Conservation (phyloP, 2,329 filamentous ascomycete species). For the Rhytidhysteron rufulum region DNA sequence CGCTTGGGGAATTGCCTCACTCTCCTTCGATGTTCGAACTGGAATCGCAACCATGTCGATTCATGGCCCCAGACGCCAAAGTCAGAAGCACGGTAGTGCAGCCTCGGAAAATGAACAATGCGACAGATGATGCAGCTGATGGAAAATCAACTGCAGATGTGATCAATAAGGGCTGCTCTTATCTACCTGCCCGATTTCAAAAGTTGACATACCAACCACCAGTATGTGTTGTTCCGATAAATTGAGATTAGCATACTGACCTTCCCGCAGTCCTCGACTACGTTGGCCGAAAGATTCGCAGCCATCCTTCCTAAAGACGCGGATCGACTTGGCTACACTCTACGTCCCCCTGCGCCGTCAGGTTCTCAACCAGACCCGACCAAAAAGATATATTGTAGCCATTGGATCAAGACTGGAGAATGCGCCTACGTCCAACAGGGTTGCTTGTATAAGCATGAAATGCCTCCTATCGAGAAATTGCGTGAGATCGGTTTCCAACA, state of each 20-base stretch:
- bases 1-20: slow-evolving; percentile 21
- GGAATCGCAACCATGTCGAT: not conserved
- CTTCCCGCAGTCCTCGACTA: too few species aligned
- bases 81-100: not conserved
- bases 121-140: too few species aligned
- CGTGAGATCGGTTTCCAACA: slow-evolving; percentile 63
- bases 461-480: slow-evolving; percentile 71
- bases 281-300: slow-evolving; percentile 25
- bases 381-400: slow-evolving; percentile 78
- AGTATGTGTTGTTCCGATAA: too few species aligned
- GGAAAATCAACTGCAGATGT: too few species aligned
- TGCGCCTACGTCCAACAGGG: slow-evolving; percentile 84
- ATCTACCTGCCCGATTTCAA: too few species aligned
- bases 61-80: not conserved
- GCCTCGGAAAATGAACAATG: too few species aligned
- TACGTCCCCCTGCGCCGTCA: slow-evolving; percentile 24
- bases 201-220: too few species aligned
- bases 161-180: too few species aligned
- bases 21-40: slow-evolving; percentile 8
- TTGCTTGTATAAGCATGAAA: slow-evolving; percentile 86
- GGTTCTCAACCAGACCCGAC: slow-evolving; percentile 37
- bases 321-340: slow-evolving; percentile 21
- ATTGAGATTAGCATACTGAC: too few species aligned
- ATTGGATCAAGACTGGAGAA: slow-evolving; percentile 82
- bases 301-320: slow-evolving; percentile 21